phyloP scores from a whole-genome alignment of 2,329 filamentous ascomycete genomes.

The Phaeosphaeriaceae sp. region DNA sequence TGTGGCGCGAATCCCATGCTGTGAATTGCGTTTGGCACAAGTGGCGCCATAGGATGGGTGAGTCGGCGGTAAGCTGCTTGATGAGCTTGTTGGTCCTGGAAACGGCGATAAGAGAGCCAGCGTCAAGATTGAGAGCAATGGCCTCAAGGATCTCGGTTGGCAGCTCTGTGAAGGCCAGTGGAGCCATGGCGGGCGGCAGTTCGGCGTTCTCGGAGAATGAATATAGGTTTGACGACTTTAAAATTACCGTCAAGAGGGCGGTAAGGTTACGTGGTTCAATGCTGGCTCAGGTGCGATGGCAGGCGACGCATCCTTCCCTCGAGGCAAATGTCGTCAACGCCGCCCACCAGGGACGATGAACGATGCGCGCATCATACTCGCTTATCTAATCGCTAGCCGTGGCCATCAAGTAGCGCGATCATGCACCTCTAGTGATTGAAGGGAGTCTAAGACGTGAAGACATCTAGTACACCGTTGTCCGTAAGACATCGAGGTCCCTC shows the following conservation, averaged over 20 bases:
- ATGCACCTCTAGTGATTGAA: slow-evolving; percentile 8
- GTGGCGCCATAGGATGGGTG: slow-evolving; percentile 79
- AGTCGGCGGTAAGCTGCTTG: slow-evolving; percentile 69
- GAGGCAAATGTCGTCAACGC: slow-evolving; percentile 24
- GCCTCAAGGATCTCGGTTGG: slow-evolving; percentile 87
- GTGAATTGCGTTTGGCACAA: slow-evolving; percentile 74
- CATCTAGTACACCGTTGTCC: neutral
- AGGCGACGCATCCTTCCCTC: neutral
- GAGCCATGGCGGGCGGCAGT: slow-evolving; percentile 15
- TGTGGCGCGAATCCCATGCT: slow-evolving; percentile 71
- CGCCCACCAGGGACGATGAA: slow-evolving; percentile 3
- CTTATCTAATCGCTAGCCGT: slow-evolving; percentile 20
- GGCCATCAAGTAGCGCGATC: slow-evolving; percentile 15
- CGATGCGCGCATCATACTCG: slow-evolving; percentile 18
- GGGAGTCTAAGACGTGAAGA: neutral
- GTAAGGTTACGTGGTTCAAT: neutral
- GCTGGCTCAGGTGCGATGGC: slow-evolving; percentile 2
- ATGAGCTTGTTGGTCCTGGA: slow-evolving; percentile 70
- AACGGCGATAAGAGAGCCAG: slow-evolving; percentile 59
- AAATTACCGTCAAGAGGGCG: neutral
- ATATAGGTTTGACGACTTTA: neutral
- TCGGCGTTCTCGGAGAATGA: neutral
- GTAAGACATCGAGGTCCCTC: neutral
- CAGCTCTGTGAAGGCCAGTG: slow-evolving; percentile 51
- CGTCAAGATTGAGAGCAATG: slow-evolving; percentile 71